Conservation (phyloP, 208 protist species). For the Crithidia mellificae region DNA sequence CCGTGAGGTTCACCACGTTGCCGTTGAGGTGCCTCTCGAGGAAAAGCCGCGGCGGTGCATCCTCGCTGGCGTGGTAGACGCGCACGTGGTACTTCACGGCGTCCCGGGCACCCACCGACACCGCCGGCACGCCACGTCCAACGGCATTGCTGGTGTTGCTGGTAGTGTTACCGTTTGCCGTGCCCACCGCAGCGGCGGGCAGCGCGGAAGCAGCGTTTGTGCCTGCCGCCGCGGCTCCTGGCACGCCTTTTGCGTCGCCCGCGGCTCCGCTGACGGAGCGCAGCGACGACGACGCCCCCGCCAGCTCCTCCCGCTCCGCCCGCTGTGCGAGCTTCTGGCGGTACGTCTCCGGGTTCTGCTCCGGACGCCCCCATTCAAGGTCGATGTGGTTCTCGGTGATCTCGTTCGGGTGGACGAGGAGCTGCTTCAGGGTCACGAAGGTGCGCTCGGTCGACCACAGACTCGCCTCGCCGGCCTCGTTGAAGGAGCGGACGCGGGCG, state of each 20-base stretch:
- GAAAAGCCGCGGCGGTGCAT: constrained; percentile 34
- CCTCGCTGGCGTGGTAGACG: constrained; percentile 34
- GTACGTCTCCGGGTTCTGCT: constrained; percentile 55
- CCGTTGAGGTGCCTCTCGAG: constrained; percentile 68
- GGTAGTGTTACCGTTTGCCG: background rate
- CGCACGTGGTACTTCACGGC: constrained; percentile 45
- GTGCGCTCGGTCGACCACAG: constrained; percentile 68
- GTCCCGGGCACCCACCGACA: constrained; percentile 26
- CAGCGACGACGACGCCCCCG: background rate
- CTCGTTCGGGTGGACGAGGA: constrained; percentile 58
- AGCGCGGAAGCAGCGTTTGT: too few relatives aligned
- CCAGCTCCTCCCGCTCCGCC: constrained; percentile 9
- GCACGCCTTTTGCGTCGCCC: background rate
- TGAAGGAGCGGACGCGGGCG: constrained; percentile 63
- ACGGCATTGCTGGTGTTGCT: too few relatives aligned
- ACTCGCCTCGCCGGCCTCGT: constrained; percentile 48
- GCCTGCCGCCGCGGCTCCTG: background rate
- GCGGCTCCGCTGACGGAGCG: background rate
- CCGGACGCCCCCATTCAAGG: constrained; percentile 69
- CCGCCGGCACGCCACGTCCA: background rate
- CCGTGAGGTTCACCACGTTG: constrained; percentile 35
- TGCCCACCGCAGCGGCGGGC: background rate
- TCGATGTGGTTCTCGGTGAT: constrained; percentile 78
- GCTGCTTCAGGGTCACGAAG: constrained; percentile 62
- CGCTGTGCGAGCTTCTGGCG: constrained; percentile 5